phyloP scores from a whole-genome alignment of 1,284 basidiomycete genomes.

The Cystobasidium pallidum region DNA sequence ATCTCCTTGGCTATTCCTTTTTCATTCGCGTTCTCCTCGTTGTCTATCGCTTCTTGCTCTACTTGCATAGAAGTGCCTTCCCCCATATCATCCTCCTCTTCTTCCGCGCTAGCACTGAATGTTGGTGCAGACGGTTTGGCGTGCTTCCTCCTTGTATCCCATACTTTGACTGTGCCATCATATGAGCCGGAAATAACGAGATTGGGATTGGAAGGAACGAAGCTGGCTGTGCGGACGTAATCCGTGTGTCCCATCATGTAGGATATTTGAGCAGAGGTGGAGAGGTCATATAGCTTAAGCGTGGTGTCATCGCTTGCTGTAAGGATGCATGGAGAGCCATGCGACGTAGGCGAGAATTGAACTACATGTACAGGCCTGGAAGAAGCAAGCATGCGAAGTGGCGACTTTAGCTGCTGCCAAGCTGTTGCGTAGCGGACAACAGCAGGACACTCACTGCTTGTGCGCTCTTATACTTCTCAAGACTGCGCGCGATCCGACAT shows the following conservation, averaged over 20 bases:
- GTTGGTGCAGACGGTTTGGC: slow-evolving; percentile 1
- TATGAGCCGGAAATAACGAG: slow-evolving; percentile 92
- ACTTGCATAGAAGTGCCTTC: slow-evolving; percentile 67
- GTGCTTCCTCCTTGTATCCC: slow-evolving; percentile 64
- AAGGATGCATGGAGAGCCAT: slow-evolving; percentile 78
- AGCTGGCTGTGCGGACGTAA: slow-evolving; percentile 90
- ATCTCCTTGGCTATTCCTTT: slow-evolving; percentile 64
- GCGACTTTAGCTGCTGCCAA: neutral
- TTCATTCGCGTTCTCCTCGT: slow-evolving; percentile 22
- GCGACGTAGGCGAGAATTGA: slow-evolving; percentile 73
- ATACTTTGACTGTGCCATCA: slow-evolving; percentile 86
- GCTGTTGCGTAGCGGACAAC: neutral
- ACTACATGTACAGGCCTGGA: slow-evolving; percentile 85
- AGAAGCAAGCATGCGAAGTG: neutral
- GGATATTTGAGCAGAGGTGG: slow-evolving; percentile 77
- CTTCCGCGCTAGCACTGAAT: slow-evolving; percentile 2
- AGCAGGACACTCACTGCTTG: slow-evolving; percentile 65
- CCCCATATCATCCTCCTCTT: slow-evolving; percentile 60
- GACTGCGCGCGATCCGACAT: slow-evolving; percentile 91
- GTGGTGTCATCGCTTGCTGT: slow-evolving; percentile 97
- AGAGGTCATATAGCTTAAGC: slow-evolving; percentile 91
- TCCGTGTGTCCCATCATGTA: slow-evolving; percentile 87
- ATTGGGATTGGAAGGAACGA: slow-evolving; percentile 79
- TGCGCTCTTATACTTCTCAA: slow-evolving; percentile 88
- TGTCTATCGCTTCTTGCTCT: slow-evolving; percentile 44